A percentile compares a stretch with the other conserved stretches of the same genome.
phyloP scores from a whole-genome alignment of 257 asterid genomes.

The Salvia rosmarinus region DNA sequence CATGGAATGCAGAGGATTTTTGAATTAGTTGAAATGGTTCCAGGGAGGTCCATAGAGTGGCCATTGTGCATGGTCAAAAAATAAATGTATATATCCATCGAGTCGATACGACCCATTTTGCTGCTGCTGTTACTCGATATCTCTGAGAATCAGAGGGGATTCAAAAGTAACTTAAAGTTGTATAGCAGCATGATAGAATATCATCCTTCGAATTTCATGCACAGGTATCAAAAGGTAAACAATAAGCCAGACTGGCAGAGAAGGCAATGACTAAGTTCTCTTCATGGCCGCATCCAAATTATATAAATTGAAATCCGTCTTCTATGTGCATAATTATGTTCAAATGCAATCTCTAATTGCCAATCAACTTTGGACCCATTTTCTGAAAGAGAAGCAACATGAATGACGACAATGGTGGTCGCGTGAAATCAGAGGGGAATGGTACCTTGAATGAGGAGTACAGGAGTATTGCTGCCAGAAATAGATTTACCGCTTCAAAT shows the following conservation, averaged over 20 bases:
- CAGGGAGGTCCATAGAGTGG: conserved; percentile 8
- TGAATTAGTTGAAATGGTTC: conserved; percentile 8
- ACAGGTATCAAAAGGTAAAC: neutral
- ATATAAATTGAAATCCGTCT: neutral
- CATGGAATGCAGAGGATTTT: conserved; percentile 1
- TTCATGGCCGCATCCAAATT: conserved; percentile 7
- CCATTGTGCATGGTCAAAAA: conserved; percentile 16
- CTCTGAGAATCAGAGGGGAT: neutral
- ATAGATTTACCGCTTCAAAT: conserved; percentile 77
- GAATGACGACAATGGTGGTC: conserved; percentile 27
- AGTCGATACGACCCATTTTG: conserved; percentile 13
- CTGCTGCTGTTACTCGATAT: conserved; percentile 10
- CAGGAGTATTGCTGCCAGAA: conserved; percentile 74
- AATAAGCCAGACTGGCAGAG: neutral
- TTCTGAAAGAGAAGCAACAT: conserved; percentile 17
- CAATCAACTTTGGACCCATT: neutral
- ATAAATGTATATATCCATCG: neutral
- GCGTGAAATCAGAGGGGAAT: conserved; percentile 30
- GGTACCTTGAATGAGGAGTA: conserved; percentile 93
- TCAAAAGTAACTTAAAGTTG: conserved; percentile 2
- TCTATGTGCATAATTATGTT: neutral
- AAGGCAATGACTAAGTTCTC: neutral
- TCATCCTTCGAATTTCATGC: conserved; percentile 10
- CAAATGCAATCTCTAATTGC: conserved; percentile 10
- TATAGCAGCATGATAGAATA: neutral